These are phyloP conservation scores for Diaporthe batatas DNA, from an alignment of 2,329 filamentous ascomycete species.

Conservation along the genomic window DNA sequence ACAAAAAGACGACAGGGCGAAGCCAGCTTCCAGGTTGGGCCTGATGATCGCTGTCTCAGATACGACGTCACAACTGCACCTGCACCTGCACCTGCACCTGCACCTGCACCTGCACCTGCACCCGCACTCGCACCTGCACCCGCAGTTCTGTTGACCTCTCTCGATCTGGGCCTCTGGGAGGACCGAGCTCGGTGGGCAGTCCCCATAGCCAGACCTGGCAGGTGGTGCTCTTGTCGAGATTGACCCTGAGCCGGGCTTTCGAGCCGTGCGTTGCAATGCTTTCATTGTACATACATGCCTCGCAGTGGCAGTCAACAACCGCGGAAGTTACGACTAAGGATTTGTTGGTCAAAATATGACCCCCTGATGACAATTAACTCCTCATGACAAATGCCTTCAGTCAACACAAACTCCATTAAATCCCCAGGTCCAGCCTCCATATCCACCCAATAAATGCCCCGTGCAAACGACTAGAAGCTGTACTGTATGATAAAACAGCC, in stretches of 20 bases:
- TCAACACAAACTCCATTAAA: constrained; percentile 28
- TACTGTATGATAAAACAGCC: constrained; percentile 4
- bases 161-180: not conserved
- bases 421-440: constrained; percentile 9
- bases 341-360: constrained; percentile 4
- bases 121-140: no score
- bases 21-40: not conserved
- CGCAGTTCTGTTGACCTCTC: not conserved
- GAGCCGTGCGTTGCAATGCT: not conserved
- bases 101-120: not conserved
- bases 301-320: not conserved
- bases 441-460: constrained; percentile 1
- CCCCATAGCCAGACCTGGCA: not conserved
- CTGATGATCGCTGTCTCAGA: constrained; percentile 15
- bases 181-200: not conserved
- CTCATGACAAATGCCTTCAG: constrained; percentile 6
- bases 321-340: not conserved
- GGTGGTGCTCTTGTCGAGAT: not conserved
- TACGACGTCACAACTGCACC: constrained; percentile 18
- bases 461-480: constrained; percentile 7
- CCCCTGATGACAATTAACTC: not conserved
- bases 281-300: not conserved
- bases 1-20: not conserved
- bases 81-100: not conserved
- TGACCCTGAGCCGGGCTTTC: not conserved